Evolutionary conservation across 2,329 filamentous ascomycete genomes (phyloP).

Genomic region (Cordyceps sp.): DNA sequence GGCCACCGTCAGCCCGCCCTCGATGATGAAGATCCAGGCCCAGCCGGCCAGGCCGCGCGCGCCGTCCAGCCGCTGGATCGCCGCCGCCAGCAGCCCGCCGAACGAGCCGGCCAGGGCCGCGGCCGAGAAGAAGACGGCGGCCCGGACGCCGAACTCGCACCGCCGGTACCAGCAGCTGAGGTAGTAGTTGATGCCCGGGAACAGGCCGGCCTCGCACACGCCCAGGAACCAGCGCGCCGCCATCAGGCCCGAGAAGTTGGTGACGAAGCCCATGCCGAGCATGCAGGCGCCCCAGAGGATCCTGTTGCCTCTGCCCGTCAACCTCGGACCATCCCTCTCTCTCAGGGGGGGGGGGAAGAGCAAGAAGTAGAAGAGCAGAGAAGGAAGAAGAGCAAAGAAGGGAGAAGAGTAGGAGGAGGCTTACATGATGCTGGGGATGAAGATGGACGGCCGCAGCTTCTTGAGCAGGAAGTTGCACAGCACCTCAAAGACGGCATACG

Average conservation of each 20-base stretch:
- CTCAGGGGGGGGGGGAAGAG: neutral
- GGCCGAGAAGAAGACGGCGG: conserved; percentile 71
- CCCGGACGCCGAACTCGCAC: conserved; percentile 62
- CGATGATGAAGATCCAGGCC: conserved; percentile 52
- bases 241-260: conserved; percentile 47
- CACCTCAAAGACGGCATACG: conserved; percentile 65
- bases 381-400: neutral
- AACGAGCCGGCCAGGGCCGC: conserved; percentile 68
- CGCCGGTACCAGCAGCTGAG: conserved; percentile 74
- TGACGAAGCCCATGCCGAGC: conserved; percentile 51
- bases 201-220: conserved; percentile 58
- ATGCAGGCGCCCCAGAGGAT: conserved; percentile 50
- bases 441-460: conserved; percentile 55
- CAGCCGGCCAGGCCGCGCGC: conserved; percentile 38
- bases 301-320: too few species aligned
- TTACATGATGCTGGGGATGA: conserved; percentile 69
- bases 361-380: neutral
- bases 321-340: too few species aligned
- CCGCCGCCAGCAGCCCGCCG: conserved; percentile 56
- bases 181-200: conserved; percentile 65
- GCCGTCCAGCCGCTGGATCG: conserved; percentile 53
- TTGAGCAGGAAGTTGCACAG: conserved; percentile 72
- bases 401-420: conserved; percentile 4
- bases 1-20: conserved; percentile 53
- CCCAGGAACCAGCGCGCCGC: conserved; percentile 57